Evolutionary conservation across 1,284 basidiomycete genomes (phyloP).

Genomic region (Vanrija pseudolonga): DNA sequence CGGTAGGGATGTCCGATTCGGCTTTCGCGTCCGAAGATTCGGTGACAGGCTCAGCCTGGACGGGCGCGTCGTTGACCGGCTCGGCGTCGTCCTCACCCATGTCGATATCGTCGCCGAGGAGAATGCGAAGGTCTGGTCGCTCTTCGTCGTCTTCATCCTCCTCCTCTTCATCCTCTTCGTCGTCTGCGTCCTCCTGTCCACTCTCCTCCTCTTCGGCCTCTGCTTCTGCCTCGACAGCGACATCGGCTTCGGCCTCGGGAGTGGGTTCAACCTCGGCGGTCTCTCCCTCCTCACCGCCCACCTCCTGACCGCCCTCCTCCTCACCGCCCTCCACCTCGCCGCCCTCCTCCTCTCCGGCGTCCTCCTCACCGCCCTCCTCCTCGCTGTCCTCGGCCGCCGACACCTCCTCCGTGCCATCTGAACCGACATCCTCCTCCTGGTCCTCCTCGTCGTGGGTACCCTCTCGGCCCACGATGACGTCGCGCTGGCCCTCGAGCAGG

Average conservation of each 20-base stretch:
- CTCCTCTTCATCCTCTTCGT: not conserved
- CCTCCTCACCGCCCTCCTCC: constrained; percentile 28
- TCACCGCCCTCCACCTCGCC: constrained; percentile 4
- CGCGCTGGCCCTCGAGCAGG: constrained; percentile 77
- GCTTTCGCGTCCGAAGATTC: not conserved
- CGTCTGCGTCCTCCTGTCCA: constrained; percentile 21
- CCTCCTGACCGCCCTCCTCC: constrained; percentile 27
- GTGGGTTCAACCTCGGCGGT: too few species aligned
- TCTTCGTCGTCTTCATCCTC: constrained; percentile 4
- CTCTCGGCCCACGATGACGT: constrained; percentile 57
- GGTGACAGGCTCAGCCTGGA: too few species aligned
- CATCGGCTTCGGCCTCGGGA: constrained; percentile 40
- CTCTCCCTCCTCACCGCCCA: constrained; percentile 20
- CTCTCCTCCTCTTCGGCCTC: constrained; percentile 20
- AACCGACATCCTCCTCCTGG: constrained; percentile 20
- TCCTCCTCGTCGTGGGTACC: constrained; percentile 23
- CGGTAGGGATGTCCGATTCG: not conserved
- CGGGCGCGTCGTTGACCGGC: too few species aligned
- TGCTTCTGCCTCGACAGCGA: not conserved
- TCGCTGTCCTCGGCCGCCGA: constrained; percentile 40
- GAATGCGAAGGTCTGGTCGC: constrained; percentile 18
- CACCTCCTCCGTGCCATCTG: constrained; percentile 29
- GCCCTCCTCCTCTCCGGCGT: constrained; percentile 33
- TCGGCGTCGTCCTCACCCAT: constrained; percentile 7
- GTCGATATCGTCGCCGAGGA: constrained; percentile 23